Percentiles rank a stretch among this genome's conserved stretches.
Conservation (phyloP, 768 basidiomycete species). For the Mycena rebaudengoi region DNA sequence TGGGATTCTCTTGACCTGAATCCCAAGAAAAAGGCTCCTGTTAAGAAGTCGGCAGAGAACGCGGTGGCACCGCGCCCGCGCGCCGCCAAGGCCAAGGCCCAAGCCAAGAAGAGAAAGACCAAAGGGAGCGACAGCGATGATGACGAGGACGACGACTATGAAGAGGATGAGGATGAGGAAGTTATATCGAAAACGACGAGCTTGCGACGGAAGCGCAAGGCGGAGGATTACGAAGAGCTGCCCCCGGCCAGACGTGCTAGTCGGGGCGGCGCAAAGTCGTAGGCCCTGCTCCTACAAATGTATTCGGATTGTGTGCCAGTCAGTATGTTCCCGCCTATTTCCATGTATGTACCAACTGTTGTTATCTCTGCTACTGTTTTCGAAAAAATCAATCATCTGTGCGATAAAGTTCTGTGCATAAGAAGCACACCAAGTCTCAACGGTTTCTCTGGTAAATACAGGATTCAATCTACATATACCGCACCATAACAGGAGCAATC, state of each 20-base stretch:
- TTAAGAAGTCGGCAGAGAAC: slow-evolving; percentile 33
- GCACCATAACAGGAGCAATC: no score
- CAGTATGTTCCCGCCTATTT: no score
- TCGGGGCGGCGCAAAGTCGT: no score
- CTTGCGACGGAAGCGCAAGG: slow-evolving; percentile 24
- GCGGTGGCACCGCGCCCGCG: slow-evolving; percentile 2
- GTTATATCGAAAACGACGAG: slow-evolving; percentile 29
- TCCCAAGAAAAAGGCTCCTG: slow-evolving; percentile 35
- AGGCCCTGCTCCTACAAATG: no score
- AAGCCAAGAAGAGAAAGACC: slow-evolving; percentile 17
- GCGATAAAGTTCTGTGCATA: no score
- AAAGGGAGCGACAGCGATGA: slow-evolving; percentile 23
- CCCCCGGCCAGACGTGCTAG: slow-evolving; percentile 19
- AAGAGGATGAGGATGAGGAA: slow-evolving; percentile 21
- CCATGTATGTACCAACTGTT: no score
- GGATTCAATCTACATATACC: no score
- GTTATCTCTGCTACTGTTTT: no score
- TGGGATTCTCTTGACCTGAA: slow-evolving; percentile 68
- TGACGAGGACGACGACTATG: slow-evolving; percentile 22
- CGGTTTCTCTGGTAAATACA: no score
- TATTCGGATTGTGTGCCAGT: no score
- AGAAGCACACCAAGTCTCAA: no score
- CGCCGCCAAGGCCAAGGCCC: slow-evolving; percentile 24
- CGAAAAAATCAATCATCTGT: no score
- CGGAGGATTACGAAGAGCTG: slow-evolving; percentile 28